Evolutionary conservation across 495 filamentous ascomycete genomes (phyloP), one percentile per base, ranked within the genome.

Genomic region (Rhypophila decipiens): DNA sequence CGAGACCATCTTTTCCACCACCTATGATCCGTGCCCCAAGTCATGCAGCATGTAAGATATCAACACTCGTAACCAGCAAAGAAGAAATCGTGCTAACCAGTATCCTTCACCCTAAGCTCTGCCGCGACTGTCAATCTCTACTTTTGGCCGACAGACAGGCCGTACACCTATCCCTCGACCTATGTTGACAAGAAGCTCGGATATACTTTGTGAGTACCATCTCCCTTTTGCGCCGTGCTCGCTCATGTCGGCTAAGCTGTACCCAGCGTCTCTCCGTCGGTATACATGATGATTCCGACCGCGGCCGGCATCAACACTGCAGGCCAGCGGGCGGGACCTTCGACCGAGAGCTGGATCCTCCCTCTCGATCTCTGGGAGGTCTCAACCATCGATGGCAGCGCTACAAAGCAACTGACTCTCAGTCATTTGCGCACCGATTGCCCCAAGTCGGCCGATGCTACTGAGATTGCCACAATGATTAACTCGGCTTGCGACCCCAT

Each of bases 201-300:
- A 12, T 63, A 68, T 17, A 70, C 67, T 17, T 68, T 68, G 65
- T 68, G 56, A 31, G 61, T 47, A 31, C 22, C 29, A 43, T 20
- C 31, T 15, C 27, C 38, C 21, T 29, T 45, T n/a, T n/a, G n/a
- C n/a, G 12, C 4, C 18, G 49, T 21, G 15, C 36, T 17, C 13
- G 15, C 20, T 21, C 1, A 49, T 12, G 7, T 13, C n/a, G 8
- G 23, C 43, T 48, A 39, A 48, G 47, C 43, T 11, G 17, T 31
- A 13, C 27, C 3, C 37, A 68, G 65, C 50, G 65, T 64, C 17
- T 71, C 64, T 7, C 67, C 67, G 0, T 67, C 64, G 9, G 60
- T 69, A 17, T 71, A 71, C 47, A 50, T 71, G 43, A 29, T 61
- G 18, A 55, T 71, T 37, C 57, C 54, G 20, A 59, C 58, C 15